Evolutionary conservation across 2,329 filamentous ascomycete genomes (phyloP).

Genomic region (Pyrenophora graminea): DNA sequence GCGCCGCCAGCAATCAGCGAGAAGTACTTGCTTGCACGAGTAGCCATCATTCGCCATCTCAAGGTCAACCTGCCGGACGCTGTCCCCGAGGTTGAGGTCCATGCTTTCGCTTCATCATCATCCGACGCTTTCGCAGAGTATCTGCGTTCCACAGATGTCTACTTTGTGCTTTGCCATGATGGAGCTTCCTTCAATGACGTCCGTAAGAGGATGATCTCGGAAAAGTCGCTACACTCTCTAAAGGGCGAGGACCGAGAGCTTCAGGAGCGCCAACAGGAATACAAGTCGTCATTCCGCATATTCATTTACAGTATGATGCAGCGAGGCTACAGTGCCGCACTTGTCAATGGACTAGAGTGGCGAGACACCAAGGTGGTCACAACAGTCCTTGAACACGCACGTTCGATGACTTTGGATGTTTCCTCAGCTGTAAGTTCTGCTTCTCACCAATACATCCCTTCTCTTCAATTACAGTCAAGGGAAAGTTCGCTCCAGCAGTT

Average conservation of each 20-base stretch:
- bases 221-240: slow-evolving; percentile 23
- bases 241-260: slow-evolving; percentile 24
- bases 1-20: slow-evolving; percentile 38
- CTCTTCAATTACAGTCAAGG: no score
- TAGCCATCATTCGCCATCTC: slow-evolving; percentile 68
- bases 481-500: no score
- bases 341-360: slow-evolving; percentile 67
- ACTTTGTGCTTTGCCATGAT: slow-evolving; percentile 73
- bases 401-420: slow-evolving; percentile 23
- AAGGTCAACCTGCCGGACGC: slow-evolving; percentile 47
- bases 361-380: slow-evolving; percentile 63
- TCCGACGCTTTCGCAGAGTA: slow-evolving; percentile 61
- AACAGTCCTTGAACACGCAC: slow-evolving; percentile 26
- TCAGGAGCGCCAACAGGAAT: slow-evolving; percentile 26
- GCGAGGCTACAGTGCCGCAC: slow-evolving; percentile 63
- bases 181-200: slow-evolving; percentile 50
- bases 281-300: slow-evolving; percentile 45
- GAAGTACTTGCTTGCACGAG: slow-evolving; percentile 66
- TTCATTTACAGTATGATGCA: slow-evolving; percentile 62
- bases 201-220: slow-evolving; percentile 22
- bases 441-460: background rate
- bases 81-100: slow-evolving; percentile 50
- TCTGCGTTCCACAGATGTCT: slow-evolving; percentile 58
- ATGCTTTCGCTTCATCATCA: slow-evolving; percentile 54
- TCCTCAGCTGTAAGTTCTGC: slow-evolving; percentile 21